Base-by-base conservation (phyloP, 768 basidiomycete species). In the Termitomyces sp. region DNA sequence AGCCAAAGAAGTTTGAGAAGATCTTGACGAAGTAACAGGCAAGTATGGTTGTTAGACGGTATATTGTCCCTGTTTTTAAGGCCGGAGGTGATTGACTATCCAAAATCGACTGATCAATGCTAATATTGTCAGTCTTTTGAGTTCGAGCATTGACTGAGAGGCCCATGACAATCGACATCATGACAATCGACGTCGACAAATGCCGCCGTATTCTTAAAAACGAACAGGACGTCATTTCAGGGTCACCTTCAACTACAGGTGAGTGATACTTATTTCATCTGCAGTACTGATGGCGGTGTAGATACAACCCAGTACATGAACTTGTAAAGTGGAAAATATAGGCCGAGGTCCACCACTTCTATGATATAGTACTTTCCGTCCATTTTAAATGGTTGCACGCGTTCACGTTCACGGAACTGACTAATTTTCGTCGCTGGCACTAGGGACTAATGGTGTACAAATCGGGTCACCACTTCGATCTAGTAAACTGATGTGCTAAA, bases 371-470 rank as follows among this genome's bases (percentile, higher is more conserved):
- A 56, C 70, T 81, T 47, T 80, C 78, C 20, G 79, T 83, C 25
- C 81, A 83, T 65, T 82, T 82, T 62, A 80, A 82, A 66, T 82
- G 82, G 81, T 68, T 82, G 25, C 74, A 82, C 65, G 81, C 81
- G 25, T 25, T 25, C 25, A 25, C 8, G 80, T 81, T 8, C 81
- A 83, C 63, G 81, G 81, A 37, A 79, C 80, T 7, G 81, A 83
- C 68, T 82, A 25, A 81, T 67, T 81, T 81, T 70, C 70, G 79
- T n/a, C 73, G 81, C 42, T 83, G 81, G 79, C 78, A 0, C 70
- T 80, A 36, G 81, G 79, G 79, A 0, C 70, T 80, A 36, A 78
- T 80, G 77, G 74, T 79, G 0, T 78, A 80, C 70, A 80, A 81
- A 68, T 69, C 76, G 8, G 77, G 78, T 0, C 79, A 78, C 50